Conservation (phyloP, 352 stramenopile genomes). For the Phytophthora litchii region DNA sequence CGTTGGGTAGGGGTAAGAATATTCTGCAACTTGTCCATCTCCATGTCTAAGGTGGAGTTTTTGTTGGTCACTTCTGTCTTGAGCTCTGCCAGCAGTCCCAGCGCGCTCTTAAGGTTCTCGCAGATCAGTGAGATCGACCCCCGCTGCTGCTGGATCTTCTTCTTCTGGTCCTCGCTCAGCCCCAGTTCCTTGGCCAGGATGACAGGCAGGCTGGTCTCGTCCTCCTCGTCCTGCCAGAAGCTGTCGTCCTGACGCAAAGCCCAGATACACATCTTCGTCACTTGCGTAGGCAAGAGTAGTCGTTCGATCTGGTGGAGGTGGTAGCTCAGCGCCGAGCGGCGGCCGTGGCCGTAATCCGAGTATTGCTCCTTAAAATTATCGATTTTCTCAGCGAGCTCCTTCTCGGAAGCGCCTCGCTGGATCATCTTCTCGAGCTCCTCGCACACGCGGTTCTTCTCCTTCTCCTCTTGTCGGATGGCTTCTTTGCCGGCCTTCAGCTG, state of each 20-base stretch:
- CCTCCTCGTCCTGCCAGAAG: conserved; percentile 89
- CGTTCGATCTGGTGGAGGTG: conserved; percentile 95
- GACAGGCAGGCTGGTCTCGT: conserved; percentile 89
- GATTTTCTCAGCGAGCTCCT: conserved; percentile 93
- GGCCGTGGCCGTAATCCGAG: conserved; percentile 91
- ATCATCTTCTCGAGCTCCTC: conserved; percentile 88
- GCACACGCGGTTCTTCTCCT: conserved; percentile 86
- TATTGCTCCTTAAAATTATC: conserved; percentile 95
- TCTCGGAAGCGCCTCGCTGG: conserved; percentile 76
- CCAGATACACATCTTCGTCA: conserved; percentile 94
- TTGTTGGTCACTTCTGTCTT: conserved; percentile 89
- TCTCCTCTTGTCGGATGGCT: conserved; percentile 84
- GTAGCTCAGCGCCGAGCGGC: conserved; percentile 85
- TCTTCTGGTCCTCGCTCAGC: conserved; percentile 92
- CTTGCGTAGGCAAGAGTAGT: conserved; percentile 93
- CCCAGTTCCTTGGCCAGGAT: conserved; percentile 91
- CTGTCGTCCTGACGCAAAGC: conserved; percentile 90
- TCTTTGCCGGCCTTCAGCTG: conserved; percentile 90
- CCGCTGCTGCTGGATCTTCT: conserved; percentile 92
- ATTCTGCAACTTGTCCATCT: conserved; percentile 94
- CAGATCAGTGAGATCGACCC: conserved; percentile 81
- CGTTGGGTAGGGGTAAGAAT: conserved; percentile 94
- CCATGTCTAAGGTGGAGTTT: conserved; percentile 92
- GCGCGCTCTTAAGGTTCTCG: conserved; percentile 88
- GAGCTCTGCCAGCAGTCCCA: conserved; percentile 89